Evolutionary conservation across 1,139 yeast species (phyloP).

Genomic region (Oligophagozyma castellii): DNA sequence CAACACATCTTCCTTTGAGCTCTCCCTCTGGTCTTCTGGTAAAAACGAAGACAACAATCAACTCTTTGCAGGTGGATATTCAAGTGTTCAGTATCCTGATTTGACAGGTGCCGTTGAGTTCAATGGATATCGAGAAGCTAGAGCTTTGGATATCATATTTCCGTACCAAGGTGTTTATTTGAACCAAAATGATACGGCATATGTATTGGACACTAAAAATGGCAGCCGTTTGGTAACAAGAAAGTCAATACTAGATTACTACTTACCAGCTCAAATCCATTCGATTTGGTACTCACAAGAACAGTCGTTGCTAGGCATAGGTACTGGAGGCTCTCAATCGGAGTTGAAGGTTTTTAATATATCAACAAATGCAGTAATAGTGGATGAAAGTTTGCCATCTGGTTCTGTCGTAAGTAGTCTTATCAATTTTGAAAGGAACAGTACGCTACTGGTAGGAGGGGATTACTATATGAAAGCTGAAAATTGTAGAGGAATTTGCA

Average conservation of each 20-base stretch:
- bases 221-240: conserved; percentile 26
- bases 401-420: conserved; percentile 42
- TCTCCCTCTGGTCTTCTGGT: conserved; percentile 21
- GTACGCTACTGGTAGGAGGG: conserved; percentile 63
- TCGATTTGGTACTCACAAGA: conserved; percentile 8
- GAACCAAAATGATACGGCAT: conserved; percentile 15
- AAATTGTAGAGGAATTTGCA: conserved; percentile 51
- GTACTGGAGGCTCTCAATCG: conserved; percentile 6
- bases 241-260: too few relatives aligned
- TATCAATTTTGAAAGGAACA: conserved; percentile 36
- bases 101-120: conserved; percentile 1
- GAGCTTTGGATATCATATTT: conserved; percentile 6
- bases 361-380: conserved; percentile 11
- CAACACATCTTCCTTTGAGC: conserved; percentile 15
- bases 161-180: conserved; percentile 17
- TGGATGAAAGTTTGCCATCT: conserved; percentile 28
- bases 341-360: conserved; percentile 13
- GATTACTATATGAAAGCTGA: conserved; percentile 49
- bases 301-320: conserved; percentile 10
- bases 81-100: conserved; percentile 5
- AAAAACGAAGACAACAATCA: conserved; percentile 15
- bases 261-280: conserved; percentile 8
- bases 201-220: conserved; percentile 19
- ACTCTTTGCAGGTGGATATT: conserved; percentile 28
- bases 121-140: too few relatives aligned